Conservation (phyloP, 2,329 filamentous ascomycete species). For the Didymella pomorum region DNA sequence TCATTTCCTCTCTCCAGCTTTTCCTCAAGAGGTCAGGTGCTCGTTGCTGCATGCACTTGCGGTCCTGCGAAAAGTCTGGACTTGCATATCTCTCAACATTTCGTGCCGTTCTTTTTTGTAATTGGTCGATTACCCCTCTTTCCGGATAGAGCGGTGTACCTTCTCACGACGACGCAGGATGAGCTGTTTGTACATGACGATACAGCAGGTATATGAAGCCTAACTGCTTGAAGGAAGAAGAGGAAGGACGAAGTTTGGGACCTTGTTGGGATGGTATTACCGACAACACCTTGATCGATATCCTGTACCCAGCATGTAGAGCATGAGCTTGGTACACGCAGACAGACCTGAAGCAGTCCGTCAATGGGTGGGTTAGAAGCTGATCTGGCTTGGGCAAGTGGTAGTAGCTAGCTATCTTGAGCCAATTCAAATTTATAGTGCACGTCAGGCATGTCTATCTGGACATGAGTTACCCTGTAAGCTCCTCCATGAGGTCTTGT, state of each 20-base stretch:
- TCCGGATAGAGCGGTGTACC: conserved; percentile 38
- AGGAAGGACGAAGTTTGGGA: background rate
- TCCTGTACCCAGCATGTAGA: background rate
- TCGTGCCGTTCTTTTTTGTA: conserved; percentile 32
- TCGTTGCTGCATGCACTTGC: conserved; percentile 38
- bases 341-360: no score
- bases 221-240: conserved; percentile 5
- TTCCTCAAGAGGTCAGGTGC: conserved; percentile 43
- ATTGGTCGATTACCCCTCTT: conserved; percentile 40
- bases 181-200: conserved; percentile 40
- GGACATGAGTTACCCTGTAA: conserved; percentile 58
- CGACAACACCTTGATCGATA: background rate
- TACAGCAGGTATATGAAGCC: conserved; percentile 22
- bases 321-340: background rate
- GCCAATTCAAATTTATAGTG: background rate
- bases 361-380: background rate
- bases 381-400: background rate
- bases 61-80: conserved; percentile 28
- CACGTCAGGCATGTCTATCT: background rate
- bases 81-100: conserved; percentile 40
- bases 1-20: conserved; percentile 20
- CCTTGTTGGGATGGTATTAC: background rate
- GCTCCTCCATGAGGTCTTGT: conserved; percentile 75
- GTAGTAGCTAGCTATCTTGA: background rate
- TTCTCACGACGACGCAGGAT: conserved; percentile 37